Percentiles rank a stretch among this genome's conserved stretches.
Conservation (phyloP, 306 rosid species). For the Amphicarpaea edgeworthii region DNA sequence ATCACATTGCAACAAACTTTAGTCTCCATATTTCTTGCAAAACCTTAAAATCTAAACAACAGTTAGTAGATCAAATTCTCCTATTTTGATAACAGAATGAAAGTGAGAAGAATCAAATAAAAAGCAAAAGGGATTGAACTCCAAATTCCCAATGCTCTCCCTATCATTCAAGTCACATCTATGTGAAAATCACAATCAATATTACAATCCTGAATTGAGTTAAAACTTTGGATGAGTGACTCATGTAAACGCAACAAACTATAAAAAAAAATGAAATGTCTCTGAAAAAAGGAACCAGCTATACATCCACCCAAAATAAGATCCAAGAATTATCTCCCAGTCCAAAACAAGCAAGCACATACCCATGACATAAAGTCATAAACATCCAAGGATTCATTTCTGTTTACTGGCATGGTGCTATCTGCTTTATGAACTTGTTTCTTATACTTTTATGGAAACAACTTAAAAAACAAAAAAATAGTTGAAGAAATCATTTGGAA, state of each 20-base stretch:
- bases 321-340: neutral
- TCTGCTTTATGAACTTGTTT: neutral
- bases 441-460: slow-evolving; percentile 8
- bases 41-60: slow-evolving; percentile 1
- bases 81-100: no score
- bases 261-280: neutral
- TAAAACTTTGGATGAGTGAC: neutral
- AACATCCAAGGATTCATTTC: neutral
- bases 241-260: neutral
- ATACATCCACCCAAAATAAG: slow-evolving; percentile 7
- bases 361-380: neutral
- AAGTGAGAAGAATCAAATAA: no score
- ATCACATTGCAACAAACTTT: neutral
- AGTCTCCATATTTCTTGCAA: no score
- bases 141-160: neutral
- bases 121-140: slow-evolving; percentile 15
- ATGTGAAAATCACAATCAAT: neutral
- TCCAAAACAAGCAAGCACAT: neutral
- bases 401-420: neutral
- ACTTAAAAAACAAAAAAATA: neutral
- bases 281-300: neutral
- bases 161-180: slow-evolving; percentile 1
- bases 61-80: neutral
- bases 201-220: slow-evolving; percentile 11
- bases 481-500: neutral